Evolutionary conservation across 441 rosid genomes (phyloP).

Genomic region (Euphorbia neoarborescens): DNA sequence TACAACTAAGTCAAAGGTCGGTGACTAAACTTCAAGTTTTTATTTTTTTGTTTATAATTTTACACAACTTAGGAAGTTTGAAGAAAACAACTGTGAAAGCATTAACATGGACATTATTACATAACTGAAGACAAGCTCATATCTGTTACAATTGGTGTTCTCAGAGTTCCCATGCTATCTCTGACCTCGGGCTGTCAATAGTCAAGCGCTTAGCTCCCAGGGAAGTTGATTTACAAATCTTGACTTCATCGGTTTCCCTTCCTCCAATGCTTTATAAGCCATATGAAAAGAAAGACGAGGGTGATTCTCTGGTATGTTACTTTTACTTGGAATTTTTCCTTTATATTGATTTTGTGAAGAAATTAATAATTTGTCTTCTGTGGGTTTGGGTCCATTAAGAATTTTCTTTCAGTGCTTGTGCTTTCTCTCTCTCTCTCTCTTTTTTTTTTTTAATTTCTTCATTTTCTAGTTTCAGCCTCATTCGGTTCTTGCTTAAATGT

Average conservation of each 20-base stretch:
- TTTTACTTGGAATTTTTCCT: slow-evolving; percentile 7
- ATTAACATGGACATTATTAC: not conserved
- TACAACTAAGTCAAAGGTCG: slow-evolving; percentile 73
- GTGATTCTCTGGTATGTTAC: slow-evolving; percentile 47
- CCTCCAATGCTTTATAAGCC: slow-evolving; percentile 64
- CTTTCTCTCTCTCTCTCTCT: not conserved
- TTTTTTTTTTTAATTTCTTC: not conserved
- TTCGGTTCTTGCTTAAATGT: not conserved
- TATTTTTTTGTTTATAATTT: not conserved
- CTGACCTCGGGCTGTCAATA: slow-evolving; percentile 82
- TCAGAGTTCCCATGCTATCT: slow-evolving; percentile 89
- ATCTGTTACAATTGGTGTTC: slow-evolving; percentile 19
- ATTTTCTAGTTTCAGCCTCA: not conserved
- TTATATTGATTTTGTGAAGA: not conserved
- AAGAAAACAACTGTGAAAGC: slow-evolving; percentile 7
- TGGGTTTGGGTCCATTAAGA: slow-evolving; percentile 4
- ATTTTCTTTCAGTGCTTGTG: not conserved
- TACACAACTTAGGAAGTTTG: not conserved
- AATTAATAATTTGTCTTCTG: slow-evolving; percentile 2
- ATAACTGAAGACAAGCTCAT: slow-evolving; percentile 18
- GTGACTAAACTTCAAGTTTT: slow-evolving; percentile 19
- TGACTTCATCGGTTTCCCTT: slow-evolving; percentile 39
- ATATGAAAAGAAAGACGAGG: slow-evolving; percentile 50
- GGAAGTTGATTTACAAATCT: slow-evolving; percentile 41
- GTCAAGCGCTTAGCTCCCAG: slow-evolving; percentile 48